Base-by-base conservation (phyloP, 257 asterid genomes). In the Nicotiana undulata region DNA sequence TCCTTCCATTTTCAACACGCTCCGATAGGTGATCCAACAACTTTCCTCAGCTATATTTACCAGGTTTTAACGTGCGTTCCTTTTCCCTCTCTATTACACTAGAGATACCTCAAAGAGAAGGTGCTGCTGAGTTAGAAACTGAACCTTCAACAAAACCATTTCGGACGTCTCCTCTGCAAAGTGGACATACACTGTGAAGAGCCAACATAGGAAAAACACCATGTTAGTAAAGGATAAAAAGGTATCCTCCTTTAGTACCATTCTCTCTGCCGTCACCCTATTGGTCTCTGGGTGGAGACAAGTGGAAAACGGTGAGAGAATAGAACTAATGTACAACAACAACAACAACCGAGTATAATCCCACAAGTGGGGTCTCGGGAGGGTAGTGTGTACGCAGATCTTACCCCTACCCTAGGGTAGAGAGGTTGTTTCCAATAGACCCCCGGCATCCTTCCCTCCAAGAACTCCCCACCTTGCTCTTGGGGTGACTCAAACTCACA, bases 151-250 rank as follows among this genome's bases (percentile, higher is more conserved):
- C 83, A 15, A 78, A 86, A 81, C 92, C 93, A 84, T 88, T 90
- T 31, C 90, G 90, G 63, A 94, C 97, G 81, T 94, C 97, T 85
- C 94, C 94, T 34, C 98, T 90, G 88, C 98, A 94, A 75, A 94
- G 93, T 31, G 98, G 98, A 90, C 98, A 94, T 77, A 93, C 96
- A 77, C 98, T 94, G 85, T n/a, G 88, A 59, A 88, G 84, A 77
- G 80, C 74, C 74, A 78, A 55, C 80, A 60, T 55, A 79, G 79
- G 68, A 70, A 18, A 63, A 52, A 29, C 58, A 77, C 29, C 37
- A 15, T 32, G 6, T 85, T 74, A 85, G 83, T 51, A 56, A 46
- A 34, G 34, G 56, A 20, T 31, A 70, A 70, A 68, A 53, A n/a
- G 44, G 0, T 32, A n/a, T 37, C 31, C 58, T 37, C 77, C 58